Evolutionary conservation across 768 basidiomycete species (phyloP).

Genomic region (Phylloporus arenicola): DNA sequence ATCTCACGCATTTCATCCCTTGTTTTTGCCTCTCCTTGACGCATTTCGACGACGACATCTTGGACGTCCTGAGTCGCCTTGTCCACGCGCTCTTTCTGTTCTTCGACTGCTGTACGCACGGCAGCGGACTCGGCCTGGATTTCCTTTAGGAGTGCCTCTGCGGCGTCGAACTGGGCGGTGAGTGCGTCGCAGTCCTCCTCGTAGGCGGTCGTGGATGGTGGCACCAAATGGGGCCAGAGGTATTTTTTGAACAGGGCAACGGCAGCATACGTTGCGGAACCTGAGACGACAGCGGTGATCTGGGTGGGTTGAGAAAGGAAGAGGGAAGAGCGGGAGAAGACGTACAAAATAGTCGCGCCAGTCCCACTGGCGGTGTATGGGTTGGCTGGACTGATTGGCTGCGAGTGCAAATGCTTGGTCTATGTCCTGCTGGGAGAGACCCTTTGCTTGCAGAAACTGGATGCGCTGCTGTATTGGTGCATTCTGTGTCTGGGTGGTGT

Average conservation of each 20-base stretch:
- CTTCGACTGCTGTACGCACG: slow-evolving; percentile 66
- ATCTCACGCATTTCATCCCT: slow-evolving; percentile 89
- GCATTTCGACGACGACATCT: slow-evolving; percentile 65
- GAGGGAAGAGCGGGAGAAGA: slow-evolving; percentile 1
- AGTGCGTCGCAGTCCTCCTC: slow-evolving; percentile 83
- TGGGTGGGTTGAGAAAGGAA: slow-evolving; percentile 32
- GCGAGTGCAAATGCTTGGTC: slow-evolving; percentile 75
- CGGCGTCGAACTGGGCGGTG: slow-evolving; percentile 84
- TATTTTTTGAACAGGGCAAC: slow-evolving; percentile 86
- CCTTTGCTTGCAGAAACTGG: slow-evolving; percentile 94
- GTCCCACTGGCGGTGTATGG: slow-evolving; percentile 60
- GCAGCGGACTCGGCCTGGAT: slow-evolving; percentile 74
- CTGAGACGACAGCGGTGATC: slow-evolving; percentile 92
- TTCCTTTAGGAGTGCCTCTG: slow-evolving; percentile 73
- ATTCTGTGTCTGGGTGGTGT: slow-evolving; percentile 53
- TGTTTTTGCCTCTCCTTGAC: slow-evolving; percentile 70
- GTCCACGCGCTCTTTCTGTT: slow-evolving; percentile 69
- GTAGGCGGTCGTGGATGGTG: slow-evolving; percentile 84
- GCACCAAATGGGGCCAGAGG: slow-evolving; percentile 83
- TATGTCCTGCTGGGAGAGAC: slow-evolving; percentile 77
- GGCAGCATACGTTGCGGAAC: slow-evolving; percentile 76
- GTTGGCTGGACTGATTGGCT: slow-evolving; percentile 26
- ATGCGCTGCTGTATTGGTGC: slow-evolving; percentile 81
- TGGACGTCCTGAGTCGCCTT: slow-evolving; percentile 70
- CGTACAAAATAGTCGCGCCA: slow-evolving; percentile 98